Percentiles rank a stretch among this genome's conserved stretches.
Conservation (phyloP, 768 basidiomycete genomes). For the Pisolithus sp. region DNA sequence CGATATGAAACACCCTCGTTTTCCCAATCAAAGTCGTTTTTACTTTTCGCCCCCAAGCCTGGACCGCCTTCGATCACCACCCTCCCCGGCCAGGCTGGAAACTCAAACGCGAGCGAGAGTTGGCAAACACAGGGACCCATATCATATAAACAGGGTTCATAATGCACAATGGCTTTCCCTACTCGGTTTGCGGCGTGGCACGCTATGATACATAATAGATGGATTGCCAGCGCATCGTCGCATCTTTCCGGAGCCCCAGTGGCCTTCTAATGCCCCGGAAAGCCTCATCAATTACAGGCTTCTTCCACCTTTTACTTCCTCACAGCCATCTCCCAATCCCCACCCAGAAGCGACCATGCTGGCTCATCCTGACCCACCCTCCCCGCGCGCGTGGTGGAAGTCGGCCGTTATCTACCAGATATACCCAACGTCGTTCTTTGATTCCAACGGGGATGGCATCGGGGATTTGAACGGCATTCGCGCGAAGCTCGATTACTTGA, state of each 20-base stretch:
- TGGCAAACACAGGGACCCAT: no score
- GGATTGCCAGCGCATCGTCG: no score
- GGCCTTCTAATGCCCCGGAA: background rate
- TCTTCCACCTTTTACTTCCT: conserved; percentile 9
- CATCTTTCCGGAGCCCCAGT: background rate
- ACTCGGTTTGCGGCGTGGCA: no score
- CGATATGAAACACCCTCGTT: background rate
- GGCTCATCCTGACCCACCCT: conserved; percentile 13
- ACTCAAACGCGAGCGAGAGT: no score
- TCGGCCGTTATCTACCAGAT: conserved; percentile 58
- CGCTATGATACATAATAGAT: no score
- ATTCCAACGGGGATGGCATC: conserved; percentile 64
- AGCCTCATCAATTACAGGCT: background rate
- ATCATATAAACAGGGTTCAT: no score
- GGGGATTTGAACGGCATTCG: conserved; percentile 67
- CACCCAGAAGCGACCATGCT: conserved; percentile 3
- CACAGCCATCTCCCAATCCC: conserved; percentile 7
- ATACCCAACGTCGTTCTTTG: conserved; percentile 64
- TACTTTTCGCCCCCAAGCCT: background rate
- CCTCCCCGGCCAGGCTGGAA: background rate
- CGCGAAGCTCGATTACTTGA: conserved; percentile 61
- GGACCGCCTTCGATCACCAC: background rate
- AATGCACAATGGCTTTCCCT: no score
- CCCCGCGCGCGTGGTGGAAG: conserved; percentile 48
- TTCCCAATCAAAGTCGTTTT: background rate